These are phyloP conservation scores for Volvariella surrecta DNA, from an alignment of 1,284 basidiomycete genomes.

Conservation along the genomic window DNA sequence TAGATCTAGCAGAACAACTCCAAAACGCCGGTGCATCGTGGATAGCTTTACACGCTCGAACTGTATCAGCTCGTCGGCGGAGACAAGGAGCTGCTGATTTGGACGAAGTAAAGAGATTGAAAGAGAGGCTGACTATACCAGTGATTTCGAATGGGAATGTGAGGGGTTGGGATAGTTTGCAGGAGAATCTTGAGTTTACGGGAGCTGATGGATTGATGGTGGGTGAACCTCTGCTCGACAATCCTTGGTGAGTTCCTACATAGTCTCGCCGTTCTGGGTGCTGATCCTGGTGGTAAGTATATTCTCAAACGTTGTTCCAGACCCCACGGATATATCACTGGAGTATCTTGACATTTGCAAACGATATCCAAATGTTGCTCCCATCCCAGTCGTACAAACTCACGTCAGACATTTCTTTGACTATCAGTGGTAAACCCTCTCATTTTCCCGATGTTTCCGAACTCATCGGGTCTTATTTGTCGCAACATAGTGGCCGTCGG, in stretches of 20 bases:
- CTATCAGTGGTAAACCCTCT: slow-evolving; percentile 44
- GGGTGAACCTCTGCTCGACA: slow-evolving; percentile 60
- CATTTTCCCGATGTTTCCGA: slow-evolving; percentile 9
- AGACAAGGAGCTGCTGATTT: slow-evolving; percentile 65
- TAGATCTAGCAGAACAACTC: slow-evolving; percentile 45
- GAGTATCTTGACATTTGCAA: slow-evolving; percentile 55
- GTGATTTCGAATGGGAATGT: slow-evolving; percentile 77
- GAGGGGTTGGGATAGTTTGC: slow-evolving; percentile 45
- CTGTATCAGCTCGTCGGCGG: slow-evolving; percentile 56
- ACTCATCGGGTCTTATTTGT: background rate
- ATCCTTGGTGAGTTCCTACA: slow-evolving; percentile 46
- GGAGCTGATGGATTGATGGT: slow-evolving; percentile 74
- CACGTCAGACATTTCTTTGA: slow-evolving; percentile 57
- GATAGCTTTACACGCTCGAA: slow-evolving; percentile 65
- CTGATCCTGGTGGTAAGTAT: slow-evolving; percentile 22
- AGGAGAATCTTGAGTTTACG: slow-evolving; percentile 42
- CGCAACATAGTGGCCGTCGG: slow-evolving; percentile 31
- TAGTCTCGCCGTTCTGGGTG: slow-evolving; percentile 2
- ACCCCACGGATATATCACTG: slow-evolving; percentile 52
- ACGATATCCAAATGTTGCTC: slow-evolving; percentile 35
- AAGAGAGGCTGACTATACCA: slow-evolving; percentile 39
- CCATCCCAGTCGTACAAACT: slow-evolving; percentile 39
- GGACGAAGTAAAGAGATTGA: slow-evolving; percentile 44
- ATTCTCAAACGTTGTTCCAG: slow-evolving; percentile 41
- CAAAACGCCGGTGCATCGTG: slow-evolving; percentile 56